Evolutionary conservation across 2,329 filamentous ascomycete genomes (phyloP).

Genomic region (Pseudogymnoascus sp.): DNA sequence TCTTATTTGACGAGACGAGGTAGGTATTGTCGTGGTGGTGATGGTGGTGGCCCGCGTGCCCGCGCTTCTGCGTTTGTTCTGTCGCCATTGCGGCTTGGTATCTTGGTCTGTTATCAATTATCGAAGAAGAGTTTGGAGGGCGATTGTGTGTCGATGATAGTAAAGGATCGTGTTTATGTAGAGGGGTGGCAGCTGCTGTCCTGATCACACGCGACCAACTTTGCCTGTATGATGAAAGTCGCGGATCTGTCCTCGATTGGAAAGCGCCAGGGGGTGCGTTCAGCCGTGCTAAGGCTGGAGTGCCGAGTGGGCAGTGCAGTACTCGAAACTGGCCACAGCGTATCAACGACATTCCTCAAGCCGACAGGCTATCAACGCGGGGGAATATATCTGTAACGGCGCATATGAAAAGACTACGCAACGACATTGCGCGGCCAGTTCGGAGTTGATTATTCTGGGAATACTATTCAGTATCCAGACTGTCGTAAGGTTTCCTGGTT

Average conservation of each 20-base stretch:
- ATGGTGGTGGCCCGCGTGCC: slow-evolving; percentile 49
- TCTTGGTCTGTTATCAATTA: not conserved
- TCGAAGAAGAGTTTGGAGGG: not conserved
- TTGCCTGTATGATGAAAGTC: slow-evolving; percentile 10
- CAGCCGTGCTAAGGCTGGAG: slow-evolving; percentile 15
- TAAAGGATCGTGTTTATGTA: slow-evolving; percentile 2
- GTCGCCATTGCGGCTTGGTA: slow-evolving; percentile 21
- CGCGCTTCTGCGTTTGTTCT: slow-evolving; percentile 26
- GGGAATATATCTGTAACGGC: not conserved
- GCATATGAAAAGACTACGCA: slow-evolving; percentile 5
- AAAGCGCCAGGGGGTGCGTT: slow-evolving; percentile 16
- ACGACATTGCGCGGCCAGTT: slow-evolving; percentile 6
- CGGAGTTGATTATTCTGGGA: slow-evolving; percentile 1
- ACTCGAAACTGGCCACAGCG: not conserved
- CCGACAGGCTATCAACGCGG: not conserved
- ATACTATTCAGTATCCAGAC: not conserved
- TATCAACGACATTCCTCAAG: slow-evolving; percentile 7
- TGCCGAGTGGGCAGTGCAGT: slow-evolving; percentile 7
- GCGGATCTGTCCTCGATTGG: slow-evolving; percentile 26
- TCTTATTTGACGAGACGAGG: slow-evolving; percentile 71
- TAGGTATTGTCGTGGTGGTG: slow-evolving; percentile 82
- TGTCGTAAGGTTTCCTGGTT: not conserved
- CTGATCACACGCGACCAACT: slow-evolving; percentile 4
- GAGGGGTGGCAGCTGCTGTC: slow-evolving; percentile 1
- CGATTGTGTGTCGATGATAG: not conserved